phyloP scores from a whole-genome alignment of 23 red algal genomes.

The Gracilaria domingensis region DNA sequence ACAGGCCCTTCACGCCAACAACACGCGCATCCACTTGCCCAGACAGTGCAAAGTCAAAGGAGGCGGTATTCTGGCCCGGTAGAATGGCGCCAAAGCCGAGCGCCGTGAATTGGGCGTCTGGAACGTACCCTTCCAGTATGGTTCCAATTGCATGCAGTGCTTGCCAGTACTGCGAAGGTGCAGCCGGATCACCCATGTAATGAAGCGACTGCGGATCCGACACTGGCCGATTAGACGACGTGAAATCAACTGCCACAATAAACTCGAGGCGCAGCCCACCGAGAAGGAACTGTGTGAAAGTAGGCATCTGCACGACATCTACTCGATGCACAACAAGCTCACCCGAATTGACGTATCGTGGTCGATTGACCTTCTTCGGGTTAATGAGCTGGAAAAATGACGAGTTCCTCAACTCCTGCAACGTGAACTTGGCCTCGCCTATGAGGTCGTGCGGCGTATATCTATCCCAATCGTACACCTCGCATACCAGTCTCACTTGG shows the following conservation, averaged over 20 bases:
- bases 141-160: conserved; percentile 77
- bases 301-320: conserved; percentile 38
- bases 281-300: conserved; percentile 66
- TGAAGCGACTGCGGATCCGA: conserved; percentile 70
- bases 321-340: conserved; percentile 40
- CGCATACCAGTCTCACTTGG: conserved; percentile 10
- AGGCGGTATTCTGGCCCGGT: conserved; percentile 51
- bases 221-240: conserved; percentile 66
- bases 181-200: conserved; percentile 67
- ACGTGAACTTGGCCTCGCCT: conserved; percentile 24
- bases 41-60: conserved; percentile 80
- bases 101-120: conserved; percentile 44
- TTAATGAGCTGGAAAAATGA: conserved; percentile 57
- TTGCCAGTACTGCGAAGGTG: conserved; percentile 60
- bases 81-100: conserved; percentile 86
- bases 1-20: conserved; percentile 67
- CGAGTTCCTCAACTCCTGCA: conserved; percentile 25
- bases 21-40: conserved; percentile 56
- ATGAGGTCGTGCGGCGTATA: conserved; percentile 56
- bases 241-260: conserved; percentile 84
- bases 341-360: conserved; percentile 58
- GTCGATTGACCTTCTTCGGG: conserved; percentile 44
- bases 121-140: conserved; percentile 57
- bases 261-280: conserved; percentile 78
- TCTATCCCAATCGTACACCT: conserved; percentile 55